phyloP scores from a whole-genome alignment of 495 filamentous ascomycete genomes.

The Aspergillus egyptiacus region DNA sequence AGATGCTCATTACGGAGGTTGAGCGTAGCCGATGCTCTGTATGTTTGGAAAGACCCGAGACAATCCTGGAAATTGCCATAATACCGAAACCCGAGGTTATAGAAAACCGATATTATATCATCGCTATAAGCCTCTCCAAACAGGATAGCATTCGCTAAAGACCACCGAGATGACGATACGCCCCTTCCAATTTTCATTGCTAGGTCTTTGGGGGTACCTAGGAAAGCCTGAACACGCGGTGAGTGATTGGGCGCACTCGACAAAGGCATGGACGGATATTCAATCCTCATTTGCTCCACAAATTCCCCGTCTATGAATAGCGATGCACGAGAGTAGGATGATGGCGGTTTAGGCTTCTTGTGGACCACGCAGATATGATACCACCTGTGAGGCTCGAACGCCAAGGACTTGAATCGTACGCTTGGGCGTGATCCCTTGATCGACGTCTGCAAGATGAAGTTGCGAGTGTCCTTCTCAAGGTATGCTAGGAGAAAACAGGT shows the following conservation, averaged over 20 bases:
- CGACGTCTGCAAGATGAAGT: conserved; percentile 95
- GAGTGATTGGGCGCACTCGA: conserved; percentile 43
- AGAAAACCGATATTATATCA: conserved; percentile 85
- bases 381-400: conserved; percentile 71
- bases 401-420: conserved; percentile 80
- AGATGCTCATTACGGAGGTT: conserved; percentile 88
- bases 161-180: conserved; percentile 75
- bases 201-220: conserved; percentile 88
- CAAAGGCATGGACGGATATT: conserved; percentile 67
- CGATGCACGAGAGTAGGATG: conserved; percentile 71
- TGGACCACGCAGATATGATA: conserved; percentile 91
- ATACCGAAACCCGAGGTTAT: conserved; percentile 83
- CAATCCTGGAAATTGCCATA: conserved; percentile 95
- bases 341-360: conserved; percentile 64
- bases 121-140: conserved; percentile 85
- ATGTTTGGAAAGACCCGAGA: conserved; percentile 93
- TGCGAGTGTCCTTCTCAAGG: conserved; percentile 87
- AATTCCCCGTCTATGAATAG: conserved; percentile 93
- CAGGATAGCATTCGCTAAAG: conserved; percentile 79
- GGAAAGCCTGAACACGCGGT: conserved; percentile 79
- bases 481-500: conserved; percentile 93
- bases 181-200: conserved; percentile 74
- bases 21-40: conserved; percentile 85
- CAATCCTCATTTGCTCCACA: conserved; percentile 80
- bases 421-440: conserved; percentile 80